phyloP scores from a whole-genome alignment of 768 basidiomycete species.

The Hemileccinum impolitum region DNA sequence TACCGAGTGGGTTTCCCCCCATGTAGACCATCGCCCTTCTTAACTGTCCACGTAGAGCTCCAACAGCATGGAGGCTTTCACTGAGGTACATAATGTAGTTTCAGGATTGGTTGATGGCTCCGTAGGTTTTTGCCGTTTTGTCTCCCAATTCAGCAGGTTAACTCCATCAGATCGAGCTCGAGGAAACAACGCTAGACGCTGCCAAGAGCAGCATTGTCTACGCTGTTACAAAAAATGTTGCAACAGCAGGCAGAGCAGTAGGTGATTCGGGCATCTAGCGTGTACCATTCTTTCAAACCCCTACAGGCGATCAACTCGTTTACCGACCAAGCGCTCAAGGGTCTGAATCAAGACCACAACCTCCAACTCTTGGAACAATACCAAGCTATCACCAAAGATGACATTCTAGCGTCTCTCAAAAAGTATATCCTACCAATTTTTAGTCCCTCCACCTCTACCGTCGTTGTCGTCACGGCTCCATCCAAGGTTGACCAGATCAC shows the following conservation, averaged over 20 bases:
- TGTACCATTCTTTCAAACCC: conserved; percentile 7
- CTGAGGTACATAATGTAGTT: conserved; percentile 76
- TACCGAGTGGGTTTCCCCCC: conserved; percentile 57
- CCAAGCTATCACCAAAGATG: conserved; percentile 74
- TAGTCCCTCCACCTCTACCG: conserved; percentile 68
- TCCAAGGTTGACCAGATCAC: conserved; percentile 73
- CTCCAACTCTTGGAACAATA: conserved; percentile 74
- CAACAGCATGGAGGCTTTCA: conserved; percentile 72
- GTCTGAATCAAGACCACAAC: conserved; percentile 70
- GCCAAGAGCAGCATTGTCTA: conserved; percentile 93
- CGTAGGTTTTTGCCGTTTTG: conserved; percentile 41
- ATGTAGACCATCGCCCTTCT: background rate
- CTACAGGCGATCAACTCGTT: conserved; percentile 77
- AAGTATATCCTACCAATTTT: conserved; percentile 87
- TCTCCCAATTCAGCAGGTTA: background rate
- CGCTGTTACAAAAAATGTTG: conserved; percentile 72
- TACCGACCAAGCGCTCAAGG: conserved; percentile 87
- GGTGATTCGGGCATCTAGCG: conserved; percentile 24
- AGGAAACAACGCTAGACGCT: conserved; percentile 78
- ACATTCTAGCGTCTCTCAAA: conserved; percentile 65
- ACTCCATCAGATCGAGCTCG: conserved; percentile 63
- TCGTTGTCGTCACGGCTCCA: conserved; percentile 79
- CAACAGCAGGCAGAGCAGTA: conserved; percentile 86
- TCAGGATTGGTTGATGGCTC: conserved; percentile 77
- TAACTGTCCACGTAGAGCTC: conserved; percentile 56